Conservation (phyloP, 1,139 yeast genomes). For the Scheffersomyces stambukii region DNA sequence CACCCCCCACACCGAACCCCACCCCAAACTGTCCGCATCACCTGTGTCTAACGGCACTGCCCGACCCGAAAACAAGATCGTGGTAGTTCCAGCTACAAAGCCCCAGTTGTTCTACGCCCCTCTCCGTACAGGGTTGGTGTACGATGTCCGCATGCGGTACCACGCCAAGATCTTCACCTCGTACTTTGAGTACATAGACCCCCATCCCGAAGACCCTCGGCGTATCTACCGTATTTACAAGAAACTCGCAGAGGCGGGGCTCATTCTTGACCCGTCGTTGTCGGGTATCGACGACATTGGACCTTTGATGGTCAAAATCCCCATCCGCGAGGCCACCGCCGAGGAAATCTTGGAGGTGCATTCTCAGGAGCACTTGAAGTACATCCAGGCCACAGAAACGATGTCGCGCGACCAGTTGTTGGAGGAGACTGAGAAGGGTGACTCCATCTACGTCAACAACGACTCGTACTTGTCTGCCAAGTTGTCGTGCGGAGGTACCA, state of each 20-base stretch:
- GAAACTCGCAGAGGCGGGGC: slow-evolving; percentile 89
- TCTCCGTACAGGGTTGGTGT: slow-evolving; percentile 87
- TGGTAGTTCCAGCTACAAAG: slow-evolving; percentile 51
- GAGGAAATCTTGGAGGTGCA: slow-evolving; percentile 90
- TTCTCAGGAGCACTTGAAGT: slow-evolving; percentile 72
- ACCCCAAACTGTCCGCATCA: no score
- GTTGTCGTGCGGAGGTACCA: slow-evolving; percentile 93
- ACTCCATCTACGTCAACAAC: slow-evolving; percentile 91
- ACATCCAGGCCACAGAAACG: slow-evolving; percentile 67
- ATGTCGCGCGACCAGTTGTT: slow-evolving; percentile 78
- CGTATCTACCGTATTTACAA: slow-evolving; percentile 92
- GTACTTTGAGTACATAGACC: slow-evolving; percentile 91
- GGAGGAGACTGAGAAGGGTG: slow-evolving; percentile 87
- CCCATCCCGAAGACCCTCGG: slow-evolving; percentile 98
- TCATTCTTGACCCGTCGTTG: slow-evolving; percentile 75
- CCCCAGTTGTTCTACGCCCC: slow-evolving; percentile 65
- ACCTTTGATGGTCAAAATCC: slow-evolving; percentile 83
- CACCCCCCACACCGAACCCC: neutral
- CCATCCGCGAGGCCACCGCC: slow-evolving; percentile 81
- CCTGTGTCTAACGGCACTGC: slow-evolving; percentile 2
- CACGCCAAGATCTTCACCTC: slow-evolving; percentile 94
- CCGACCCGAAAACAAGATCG: slow-evolving; percentile 18
- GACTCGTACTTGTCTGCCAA: slow-evolving; percentile 87
- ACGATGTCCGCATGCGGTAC: slow-evolving; percentile 95
- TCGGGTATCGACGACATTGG: slow-evolving; percentile 83